Percentiles rank a stretch among this genome's conserved stretches.
Evolutionary conservation across 2,329 filamentous ascomycete species (phyloP).

Genomic region (Scytalidium lignicola): DNA sequence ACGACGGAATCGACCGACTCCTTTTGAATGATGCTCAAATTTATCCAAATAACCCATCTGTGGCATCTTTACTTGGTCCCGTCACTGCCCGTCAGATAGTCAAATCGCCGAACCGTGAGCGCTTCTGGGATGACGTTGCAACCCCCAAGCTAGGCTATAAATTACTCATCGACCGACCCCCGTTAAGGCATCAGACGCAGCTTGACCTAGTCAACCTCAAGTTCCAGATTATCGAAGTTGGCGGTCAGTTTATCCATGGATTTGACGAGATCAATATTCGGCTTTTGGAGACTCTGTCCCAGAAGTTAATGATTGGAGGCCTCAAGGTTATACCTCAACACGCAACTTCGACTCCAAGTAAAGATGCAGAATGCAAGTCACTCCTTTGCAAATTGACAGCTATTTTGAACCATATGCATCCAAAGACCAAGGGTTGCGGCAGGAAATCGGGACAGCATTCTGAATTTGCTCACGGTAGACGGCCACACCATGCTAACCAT

Average conservation of each 20-base stretch:
- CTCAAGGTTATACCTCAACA: conserved; percentile 32
- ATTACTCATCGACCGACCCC: conserved; percentile 32
- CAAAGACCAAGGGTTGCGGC: conserved; percentile 36
- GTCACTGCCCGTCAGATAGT: conserved; percentile 43
- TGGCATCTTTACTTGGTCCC: conserved; percentile 33
- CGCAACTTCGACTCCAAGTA: conserved; percentile 22
- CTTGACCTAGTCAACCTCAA: conserved; percentile 49
- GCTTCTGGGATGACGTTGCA: conserved; percentile 18
- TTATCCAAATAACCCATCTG: conserved; percentile 40
- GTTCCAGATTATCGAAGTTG: conserved; percentile 56
- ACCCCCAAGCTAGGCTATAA: conserved; percentile 21
- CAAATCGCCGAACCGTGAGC: conserved; percentile 24
- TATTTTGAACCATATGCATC: conserved; percentile 41
- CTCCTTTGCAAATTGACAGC: conserved; percentile 51
- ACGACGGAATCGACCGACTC: conserved; percentile 37
- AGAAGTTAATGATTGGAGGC: conserved; percentile 49
- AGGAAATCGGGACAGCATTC: conserved; percentile 26
- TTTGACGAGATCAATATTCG: conserved; percentile 54
- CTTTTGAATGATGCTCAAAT: conserved; percentile 56
- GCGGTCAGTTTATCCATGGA: conserved; percentile 46
- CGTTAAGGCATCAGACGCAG: conserved; percentile 45
- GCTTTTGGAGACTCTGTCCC: conserved; percentile 53
- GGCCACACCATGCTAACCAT: conserved; percentile 19
- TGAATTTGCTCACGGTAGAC: conserved; percentile 14
- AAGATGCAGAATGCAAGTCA: conserved; percentile 35